phyloP scores from a whole-genome alignment of 2,329 filamentous ascomycete genomes.

The Bipolaris oryzae region DNA sequence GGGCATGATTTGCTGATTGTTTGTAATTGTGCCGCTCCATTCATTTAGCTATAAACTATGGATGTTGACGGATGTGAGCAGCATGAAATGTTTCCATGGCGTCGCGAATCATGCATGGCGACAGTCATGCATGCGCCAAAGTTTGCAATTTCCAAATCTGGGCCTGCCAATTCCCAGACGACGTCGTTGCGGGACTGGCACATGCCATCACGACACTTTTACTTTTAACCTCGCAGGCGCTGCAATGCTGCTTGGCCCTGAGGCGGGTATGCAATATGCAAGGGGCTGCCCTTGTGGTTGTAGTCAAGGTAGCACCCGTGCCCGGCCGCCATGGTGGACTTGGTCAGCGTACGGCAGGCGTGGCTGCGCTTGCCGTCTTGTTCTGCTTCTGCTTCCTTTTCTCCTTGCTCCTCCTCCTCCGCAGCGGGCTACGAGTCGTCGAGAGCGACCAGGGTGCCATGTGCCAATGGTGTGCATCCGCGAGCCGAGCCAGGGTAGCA shows the following conservation, averaged over 20 bases:
- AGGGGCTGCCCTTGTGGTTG: slow-evolving; percentile 29
- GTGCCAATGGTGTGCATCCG: slow-evolving; percentile 35
- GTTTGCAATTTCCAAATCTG: slow-evolving; percentile 14
- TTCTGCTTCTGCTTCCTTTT: slow-evolving; percentile 15
- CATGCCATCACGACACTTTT: slow-evolving; percentile 26
- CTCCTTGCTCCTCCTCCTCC: slow-evolving; percentile 17
- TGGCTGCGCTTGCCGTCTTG: slow-evolving; percentile 11
- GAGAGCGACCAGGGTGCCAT: slow-evolving; percentile 45
- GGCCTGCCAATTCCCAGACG: slow-evolving; percentile 2
- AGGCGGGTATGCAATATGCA: slow-evolving; percentile 28
- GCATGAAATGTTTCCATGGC: background rate
- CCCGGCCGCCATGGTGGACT: slow-evolving; percentile 20
- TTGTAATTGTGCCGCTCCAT: slow-evolving; percentile 8
- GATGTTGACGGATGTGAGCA: slow-evolving; percentile 8
- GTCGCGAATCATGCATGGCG: slow-evolving; percentile 16
- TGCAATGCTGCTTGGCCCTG: slow-evolving; percentile 16
- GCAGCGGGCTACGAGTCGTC: slow-evolving; percentile 22
- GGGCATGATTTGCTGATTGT: slow-evolving; percentile 2
- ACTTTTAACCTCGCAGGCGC: slow-evolving; percentile 13
- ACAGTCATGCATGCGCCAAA: slow-evolving; percentile 13
- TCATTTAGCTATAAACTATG: slow-evolving; percentile 7
- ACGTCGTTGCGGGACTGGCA: slow-evolving; percentile 1
- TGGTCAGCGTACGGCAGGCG: slow-evolving; percentile 20
- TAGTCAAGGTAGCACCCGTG: slow-evolving; percentile 39
- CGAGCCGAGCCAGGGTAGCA: slow-evolving; percentile 24